A percentile compares a stretch with the other conserved stretches of the same genome.
Evolutionary conservation across 2,329 filamentous ascomycete species (phyloP).

Genomic region (Lecanicillium sp.): DNA sequence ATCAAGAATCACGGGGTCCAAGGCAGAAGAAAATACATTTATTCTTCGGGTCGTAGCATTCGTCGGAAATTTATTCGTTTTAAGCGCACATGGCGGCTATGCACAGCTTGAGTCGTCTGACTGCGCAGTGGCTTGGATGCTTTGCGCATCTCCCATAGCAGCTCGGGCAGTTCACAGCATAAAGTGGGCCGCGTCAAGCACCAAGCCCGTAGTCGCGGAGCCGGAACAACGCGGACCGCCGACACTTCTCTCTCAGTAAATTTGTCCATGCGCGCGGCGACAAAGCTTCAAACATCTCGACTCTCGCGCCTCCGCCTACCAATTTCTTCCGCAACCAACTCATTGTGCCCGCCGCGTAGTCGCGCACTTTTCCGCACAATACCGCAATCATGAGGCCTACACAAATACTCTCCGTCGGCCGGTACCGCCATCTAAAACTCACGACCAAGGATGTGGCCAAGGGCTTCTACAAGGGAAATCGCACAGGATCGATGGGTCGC

Average conservation of each 20-base stretch:
- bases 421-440: conserved; percentile 67
- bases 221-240: conserved; percentile 23
- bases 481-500: conserved; percentile 77
- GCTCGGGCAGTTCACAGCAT: conserved; percentile 9
- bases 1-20: too few relatives aligned
- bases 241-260: conserved; percentile 6
- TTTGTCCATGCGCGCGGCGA: conserved; percentile 4
- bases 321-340: too few relatives aligned
- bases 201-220: conserved; percentile 14
- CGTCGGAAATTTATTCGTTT: too few relatives aligned
- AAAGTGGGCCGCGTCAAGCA: conserved; percentile 3
- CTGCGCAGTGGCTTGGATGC: too few relatives aligned
- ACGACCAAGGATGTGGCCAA: conserved; percentile 91
- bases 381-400: conserved; percentile 56
- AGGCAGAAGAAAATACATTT: too few relatives aligned
- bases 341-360: too few relatives aligned
- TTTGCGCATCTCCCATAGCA: conserved; percentile 11
- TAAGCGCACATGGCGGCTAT: too few relatives aligned
- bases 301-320: not conserved
- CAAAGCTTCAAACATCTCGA: not conserved
- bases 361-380: too few relatives aligned
- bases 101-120: too few relatives aligned
- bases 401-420: conserved; percentile 54
- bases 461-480: conserved; percentile 95
- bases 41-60: too few relatives aligned